Evolutionary conservation across 2,329 filamentous ascomycete species (phyloP), one percentile per base, ranked within the genome.

Genomic region (Alternaria postmessia): DNA sequence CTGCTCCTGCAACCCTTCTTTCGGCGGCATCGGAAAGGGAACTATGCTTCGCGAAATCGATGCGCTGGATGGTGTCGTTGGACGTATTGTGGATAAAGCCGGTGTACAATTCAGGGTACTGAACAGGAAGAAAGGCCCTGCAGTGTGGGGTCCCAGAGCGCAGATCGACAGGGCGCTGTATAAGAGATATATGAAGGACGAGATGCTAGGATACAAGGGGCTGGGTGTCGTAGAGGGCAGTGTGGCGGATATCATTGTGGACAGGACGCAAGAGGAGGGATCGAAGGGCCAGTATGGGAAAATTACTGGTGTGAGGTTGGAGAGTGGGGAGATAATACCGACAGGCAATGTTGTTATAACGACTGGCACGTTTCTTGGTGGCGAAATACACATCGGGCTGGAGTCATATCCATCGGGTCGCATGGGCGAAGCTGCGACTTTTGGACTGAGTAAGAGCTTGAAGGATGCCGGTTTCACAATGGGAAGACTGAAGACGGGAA

Each of bases 1-100:
- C 30, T 98, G 94, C 81, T 97, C 94, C 36, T 98, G 94, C 81
- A 98, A 98, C 77, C 94, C 94, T 2, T 96, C 93, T 65, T 96
- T 99, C 75, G 95, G 95, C 39, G 95, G 95, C n/a, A 98, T 99
- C 69, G 95, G 95, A 44, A 99, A 99, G 78, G 95, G 95, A 16
- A 98, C 92, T 9, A 97, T 99, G 83, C 83, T 99, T 51, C 89
- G 94, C 42, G 95, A 99, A 79, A 90, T 99, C 32, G 95, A 99
- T 81, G 95, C 95, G 0, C 84, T 99, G 61, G 95, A 98, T 74
- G 95, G 95, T 0, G 83, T 99, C 20, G 90, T 93, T 0, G 94
- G 93, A 0, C 87, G 92, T 36, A 90, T 97, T 22, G 93, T 97
- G 60, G 95, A 99, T 81, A 94, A 95, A 77, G 91, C 95, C 3